Evolutionary conservation across 2,329 filamentous ascomycete species (phyloP), one percentile per base, ranked within the genome.

Genomic region (Parastagonospora avenae): DNA sequence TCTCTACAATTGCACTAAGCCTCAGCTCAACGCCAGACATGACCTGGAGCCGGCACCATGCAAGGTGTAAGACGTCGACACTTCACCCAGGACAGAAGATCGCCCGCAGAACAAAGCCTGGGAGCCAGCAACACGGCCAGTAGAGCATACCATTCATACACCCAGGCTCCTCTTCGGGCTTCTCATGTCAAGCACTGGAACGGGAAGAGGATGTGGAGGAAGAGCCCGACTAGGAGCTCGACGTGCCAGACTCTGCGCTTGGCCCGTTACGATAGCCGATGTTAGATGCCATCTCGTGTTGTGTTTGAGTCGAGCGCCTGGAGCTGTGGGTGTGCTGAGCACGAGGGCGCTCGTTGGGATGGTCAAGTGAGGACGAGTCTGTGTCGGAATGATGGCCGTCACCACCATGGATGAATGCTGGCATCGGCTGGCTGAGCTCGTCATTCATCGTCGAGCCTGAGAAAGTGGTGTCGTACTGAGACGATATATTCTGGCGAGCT

Each of bases 81-180:
- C 33, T 30, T 56, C 47, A 64, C 8, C 51, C 63, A 49, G 68
- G 71, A 60, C 71, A 74, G 47, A 71, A 73, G 12, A 66, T 72
- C 27, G 68, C 66, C 35, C 60, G 62, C 35, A 72, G 54, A 46
- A 71, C 55, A 32, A 69, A 71, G 41, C 68, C 58, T 31, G 71
- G 71, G 11, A 73, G 60, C 63, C 64, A 72, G 40, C 66, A 67
- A 45, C 68, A 66, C 7, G 63, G 59, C 56, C 60, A 70, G 46
- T 73, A 72, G 19, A 65, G 48, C 4, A 59, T 48, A 40, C 66
- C 65, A 36, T 64, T 62, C 24, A 56, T 52, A 50, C 61, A 65
- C 19, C 64, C 57, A 37, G 59, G 60, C 19, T 60, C 58, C 19
- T 60, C 58, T 54, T 54, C 46, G 50, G 57, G 53, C 56, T 66